Evolutionary conservation across 192 early-diverging fungal species (phyloP).

Genomic region (Backusella australiensis): DNA sequence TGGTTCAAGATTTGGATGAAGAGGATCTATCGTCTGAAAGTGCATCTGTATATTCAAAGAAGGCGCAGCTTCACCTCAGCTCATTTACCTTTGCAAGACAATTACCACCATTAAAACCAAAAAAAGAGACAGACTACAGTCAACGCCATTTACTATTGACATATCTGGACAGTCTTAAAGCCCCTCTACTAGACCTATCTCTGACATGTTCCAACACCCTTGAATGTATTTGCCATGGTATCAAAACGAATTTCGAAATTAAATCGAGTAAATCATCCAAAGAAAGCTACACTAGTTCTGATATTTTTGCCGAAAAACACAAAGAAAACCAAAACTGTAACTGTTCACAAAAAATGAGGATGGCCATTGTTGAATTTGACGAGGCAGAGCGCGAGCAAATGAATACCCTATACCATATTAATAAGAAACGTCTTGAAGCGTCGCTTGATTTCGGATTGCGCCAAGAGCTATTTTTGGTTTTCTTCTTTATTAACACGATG

Average conservation of each 20-base stretch:
- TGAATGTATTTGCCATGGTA: slow-evolving; percentile 15
- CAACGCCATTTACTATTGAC: slow-evolving; percentile 42
- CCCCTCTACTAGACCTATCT: slow-evolving; percentile 40
- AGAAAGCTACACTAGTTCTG: not conserved
- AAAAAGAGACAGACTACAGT: slow-evolving; percentile 41
- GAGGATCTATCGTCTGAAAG: not conserved
- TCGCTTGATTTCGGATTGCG: slow-evolving; percentile 22
- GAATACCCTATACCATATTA: slow-evolving; percentile 7
- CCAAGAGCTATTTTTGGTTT: slow-evolving; percentile 49
- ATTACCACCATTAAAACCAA: slow-evolving; percentile 22
- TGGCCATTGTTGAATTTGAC: slow-evolving; percentile 25
- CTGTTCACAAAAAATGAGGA: slow-evolving; percentile 13
- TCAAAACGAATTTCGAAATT: slow-evolving; percentile 26
- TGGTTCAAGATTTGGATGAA: not conserved
- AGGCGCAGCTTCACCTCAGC: not conserved
- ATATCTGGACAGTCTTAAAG: slow-evolving; percentile 45
- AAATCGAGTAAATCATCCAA: not conserved
- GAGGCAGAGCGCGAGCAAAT: slow-evolving; percentile 19
- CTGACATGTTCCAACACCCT: slow-evolving; percentile 32
- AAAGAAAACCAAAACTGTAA: slow-evolving; percentile 5
- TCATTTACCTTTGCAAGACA: not conserved
- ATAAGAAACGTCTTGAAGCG: not conserved
- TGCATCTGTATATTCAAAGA: slow-evolving; percentile 11
- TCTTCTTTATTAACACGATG: slow-evolving; percentile 48
- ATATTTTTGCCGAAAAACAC: not conserved